Evolutionary conservation across 441 rosid genomes (phyloP).

Genomic region (Populus trichocarpa): DNA sequence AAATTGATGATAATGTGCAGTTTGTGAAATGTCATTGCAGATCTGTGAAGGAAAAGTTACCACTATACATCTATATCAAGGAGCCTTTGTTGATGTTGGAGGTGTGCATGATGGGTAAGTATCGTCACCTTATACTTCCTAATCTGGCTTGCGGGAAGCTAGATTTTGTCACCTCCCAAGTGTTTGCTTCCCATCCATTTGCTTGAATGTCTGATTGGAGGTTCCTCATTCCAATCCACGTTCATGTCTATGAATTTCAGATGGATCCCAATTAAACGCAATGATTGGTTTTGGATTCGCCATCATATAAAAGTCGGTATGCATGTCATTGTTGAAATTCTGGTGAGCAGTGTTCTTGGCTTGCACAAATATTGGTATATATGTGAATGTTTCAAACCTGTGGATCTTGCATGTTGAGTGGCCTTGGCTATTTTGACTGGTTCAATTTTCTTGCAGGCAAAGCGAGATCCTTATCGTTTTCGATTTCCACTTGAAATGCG

Average conservation of each 20-base stretch:
- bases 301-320: conserved; percentile 95
- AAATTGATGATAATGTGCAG: conserved; percentile 3
- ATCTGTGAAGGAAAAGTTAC: conserved; percentile 86
- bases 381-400: background rate
- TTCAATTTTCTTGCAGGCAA: conserved; percentile 56
- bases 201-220: background rate
- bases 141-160: background rate
- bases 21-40: conserved; percentile 39
- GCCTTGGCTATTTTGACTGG: conserved; percentile 9
- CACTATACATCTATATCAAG: conserved; percentile 85
- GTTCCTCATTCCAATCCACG: background rate
- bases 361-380: background rate
- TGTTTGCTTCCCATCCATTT: background rate
- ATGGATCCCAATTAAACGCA: conserved; percentile 95
- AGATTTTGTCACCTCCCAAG: background rate
- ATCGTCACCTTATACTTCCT: background rate
- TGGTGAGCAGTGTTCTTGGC: conserved; percentile 44
- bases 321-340: conserved; percentile 86
- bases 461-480: conserved; percentile 89
- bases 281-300: conserved; percentile 99
- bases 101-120: conserved; percentile 96
- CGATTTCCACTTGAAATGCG: conserved; percentile 97
- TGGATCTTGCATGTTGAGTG: background rate
- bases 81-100: conserved; percentile 97
- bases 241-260: conserved; percentile 41